These are phyloP conservation scores for Dysphania ambrosioides DNA, from an alignment of 148 eudicot genomes.

Conservation along the genomic window DNA sequence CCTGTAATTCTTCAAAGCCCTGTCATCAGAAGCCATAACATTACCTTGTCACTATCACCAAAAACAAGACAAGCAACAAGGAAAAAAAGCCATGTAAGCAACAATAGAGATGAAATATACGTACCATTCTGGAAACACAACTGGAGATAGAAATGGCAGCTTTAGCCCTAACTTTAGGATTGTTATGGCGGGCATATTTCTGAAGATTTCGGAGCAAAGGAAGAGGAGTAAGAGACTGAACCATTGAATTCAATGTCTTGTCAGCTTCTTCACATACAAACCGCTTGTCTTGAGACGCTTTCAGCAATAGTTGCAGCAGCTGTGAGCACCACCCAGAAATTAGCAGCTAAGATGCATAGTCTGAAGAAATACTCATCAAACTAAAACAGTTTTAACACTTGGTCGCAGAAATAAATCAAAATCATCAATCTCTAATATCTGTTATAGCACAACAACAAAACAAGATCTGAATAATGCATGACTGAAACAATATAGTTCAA, in stretches of 20 bases:
- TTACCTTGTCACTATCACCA: background rate
- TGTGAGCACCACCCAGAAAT: conserved; percentile 24
- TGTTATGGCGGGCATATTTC: conserved; percentile 57
- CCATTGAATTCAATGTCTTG: conserved; percentile 63
- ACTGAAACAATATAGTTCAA: too few species aligned
- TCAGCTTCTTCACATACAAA: conserved; percentile 98
- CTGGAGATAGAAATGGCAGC: conserved; percentile 77
- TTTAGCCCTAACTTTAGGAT: conserved; percentile 82
- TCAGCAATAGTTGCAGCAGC: conserved; percentile 82
- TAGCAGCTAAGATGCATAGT: background rate
- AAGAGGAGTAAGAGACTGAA: conserved; percentile 58
- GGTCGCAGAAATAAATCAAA: too few species aligned
- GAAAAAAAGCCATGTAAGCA: background rate
- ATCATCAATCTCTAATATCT: background rate
- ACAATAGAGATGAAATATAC: background rate
- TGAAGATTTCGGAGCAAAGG: conserved; percentile 67
- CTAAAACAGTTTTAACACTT: background rate
- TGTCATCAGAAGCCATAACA: conserved; percentile 19
- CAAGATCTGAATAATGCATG: too few species aligned
- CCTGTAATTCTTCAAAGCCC: conserved; percentile 57
- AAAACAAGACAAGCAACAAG: background rate
- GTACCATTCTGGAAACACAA: conserved; percentile 80
- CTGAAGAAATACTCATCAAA: background rate
- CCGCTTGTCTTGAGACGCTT: conserved; percentile 88
- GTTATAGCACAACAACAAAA: too few species aligned